Percentiles rank a stretch among this genome's conserved stretches.
These are phyloP conservation scores for Paramyrothecium roridum DNA, from an alignment of 2,329 filamentous ascomycete genomes.

Conservation along the genomic window DNA sequence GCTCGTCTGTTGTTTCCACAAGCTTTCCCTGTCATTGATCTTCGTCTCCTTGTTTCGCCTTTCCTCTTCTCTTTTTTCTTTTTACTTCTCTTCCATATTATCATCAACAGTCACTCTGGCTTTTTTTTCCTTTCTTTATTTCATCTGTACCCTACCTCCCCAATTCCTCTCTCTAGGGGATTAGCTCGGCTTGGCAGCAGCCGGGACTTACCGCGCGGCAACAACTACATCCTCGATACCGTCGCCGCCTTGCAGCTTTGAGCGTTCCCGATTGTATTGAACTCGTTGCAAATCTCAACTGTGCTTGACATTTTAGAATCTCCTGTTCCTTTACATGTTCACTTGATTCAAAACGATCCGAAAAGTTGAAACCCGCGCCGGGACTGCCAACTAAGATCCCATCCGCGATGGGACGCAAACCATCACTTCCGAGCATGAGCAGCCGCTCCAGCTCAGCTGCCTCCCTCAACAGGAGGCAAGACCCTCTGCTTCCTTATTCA, in stretches of 20 bases:
- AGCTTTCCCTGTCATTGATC: neutral
- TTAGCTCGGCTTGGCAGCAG: neutral
- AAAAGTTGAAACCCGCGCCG: neutral
- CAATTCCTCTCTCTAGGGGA: neutral
- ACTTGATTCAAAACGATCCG: neutral
- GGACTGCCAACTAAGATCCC: neutral
- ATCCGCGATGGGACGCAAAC: slow-evolving; percentile 20
- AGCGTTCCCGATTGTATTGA: too few relatives aligned
- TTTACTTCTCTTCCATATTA: neutral
- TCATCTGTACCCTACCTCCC: neutral
- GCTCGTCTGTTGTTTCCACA: neutral
- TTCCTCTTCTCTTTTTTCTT: neutral
- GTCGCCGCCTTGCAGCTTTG: too few relatives aligned
- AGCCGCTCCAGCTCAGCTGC: slow-evolving; percentile 29
- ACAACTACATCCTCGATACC: too few relatives aligned
- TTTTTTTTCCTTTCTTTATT: neutral
- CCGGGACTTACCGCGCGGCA: too few relatives aligned
- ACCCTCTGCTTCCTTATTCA: slow-evolving; percentile 29
- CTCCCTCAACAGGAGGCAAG: slow-evolving; percentile 24
- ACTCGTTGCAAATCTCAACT: too few relatives aligned
- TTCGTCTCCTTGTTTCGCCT: neutral
- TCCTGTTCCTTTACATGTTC: neutral
- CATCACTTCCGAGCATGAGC: slow-evolving; percentile 29
- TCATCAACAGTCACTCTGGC: neutral
- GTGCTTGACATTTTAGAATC: too few relatives aligned